Percentiles rank a stretch among this genome's conserved stretches.
These are phyloP conservation scores for Syzygium syzygioides DNA, from an alignment of 441 rosid species.

Conservation along the genomic window DNA sequence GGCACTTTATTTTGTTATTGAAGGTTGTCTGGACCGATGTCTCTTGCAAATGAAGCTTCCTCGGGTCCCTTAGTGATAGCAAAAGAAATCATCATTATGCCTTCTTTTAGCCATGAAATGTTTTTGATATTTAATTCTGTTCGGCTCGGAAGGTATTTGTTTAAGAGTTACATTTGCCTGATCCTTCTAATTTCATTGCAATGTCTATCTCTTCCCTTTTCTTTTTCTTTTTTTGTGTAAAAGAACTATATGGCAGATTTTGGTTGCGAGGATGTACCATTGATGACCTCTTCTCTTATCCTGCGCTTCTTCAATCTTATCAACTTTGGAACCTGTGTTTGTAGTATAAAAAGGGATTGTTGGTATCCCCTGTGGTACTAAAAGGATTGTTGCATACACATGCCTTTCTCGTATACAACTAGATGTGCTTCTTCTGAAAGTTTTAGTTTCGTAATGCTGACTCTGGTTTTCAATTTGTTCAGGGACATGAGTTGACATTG, in stretches of 20 bases:
- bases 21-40: neutral
- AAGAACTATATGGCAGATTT: neutral
- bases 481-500: conserved; percentile 99
- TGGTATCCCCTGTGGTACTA: neutral
- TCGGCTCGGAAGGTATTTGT: neutral
- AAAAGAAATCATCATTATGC: neutral
- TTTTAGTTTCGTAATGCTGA: conserved; percentile 24
- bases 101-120: neutral
- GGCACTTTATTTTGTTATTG: neutral
- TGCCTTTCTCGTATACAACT: neutral
- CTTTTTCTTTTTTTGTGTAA: neutral
- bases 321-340: neutral
- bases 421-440: neutral
- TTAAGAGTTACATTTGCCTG: neutral
- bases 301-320: neutral
- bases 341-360: neutral
- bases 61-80: neutral
- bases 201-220: neutral
- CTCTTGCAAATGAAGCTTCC: neutral
- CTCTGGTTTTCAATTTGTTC: conserved; percentile 40
- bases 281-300: neutral
- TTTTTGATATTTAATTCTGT: neutral
- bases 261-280: neutral
- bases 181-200: neutral
- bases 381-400: neutral